Evolutionary conservation across 805 yeast species (phyloP), one percentile per base, ranked within the genome.

Genomic region (Hanseniaspora singularis): DNA sequence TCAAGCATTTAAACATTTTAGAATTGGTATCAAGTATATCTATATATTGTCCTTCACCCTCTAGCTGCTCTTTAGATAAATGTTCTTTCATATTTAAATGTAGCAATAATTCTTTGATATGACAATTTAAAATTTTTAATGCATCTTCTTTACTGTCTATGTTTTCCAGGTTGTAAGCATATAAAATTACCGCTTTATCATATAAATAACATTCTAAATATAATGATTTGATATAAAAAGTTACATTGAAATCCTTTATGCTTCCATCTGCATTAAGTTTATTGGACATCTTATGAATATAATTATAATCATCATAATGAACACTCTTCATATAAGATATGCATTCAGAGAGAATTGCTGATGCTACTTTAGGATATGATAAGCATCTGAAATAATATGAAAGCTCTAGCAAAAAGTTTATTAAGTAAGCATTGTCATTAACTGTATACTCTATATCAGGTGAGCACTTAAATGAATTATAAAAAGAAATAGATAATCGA

Each of bases 331-430:
- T 28, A 16, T 36, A 36, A 9, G 47, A 11, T 12, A 48, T 38
- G 16, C 46, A 42, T 20, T 34, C 30, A 6, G 47, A 24, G 20
- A 38, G 24, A 20, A 48, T 48, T 8, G n/a, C 32, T 1, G 40
- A 18, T 2, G 44, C 20, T 1, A 48, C 31, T 26, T 24, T 38
- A 10, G 50, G 50, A 1, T 43, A 37, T 4, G 47, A 40, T 24
- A 47, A 41, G 26, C 41, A 41, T 41, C 40, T 36, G 11, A 48
- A 15, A 33, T 48, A 48, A 20, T 28, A 32, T 9, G 39, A 20
- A 26, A 48, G 28, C 3, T 38, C 32, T 10, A 37, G 16, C 4
- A 48, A 14, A 11, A 34, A 8, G 10, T 38, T 41, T 10, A 44
- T 44, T 16, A 34, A 37, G 20, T 44, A 31, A 37, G 37, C n/a